Conservation (phyloP, 768 basidiomycete species). For the Tricholomella constricta region DNA sequence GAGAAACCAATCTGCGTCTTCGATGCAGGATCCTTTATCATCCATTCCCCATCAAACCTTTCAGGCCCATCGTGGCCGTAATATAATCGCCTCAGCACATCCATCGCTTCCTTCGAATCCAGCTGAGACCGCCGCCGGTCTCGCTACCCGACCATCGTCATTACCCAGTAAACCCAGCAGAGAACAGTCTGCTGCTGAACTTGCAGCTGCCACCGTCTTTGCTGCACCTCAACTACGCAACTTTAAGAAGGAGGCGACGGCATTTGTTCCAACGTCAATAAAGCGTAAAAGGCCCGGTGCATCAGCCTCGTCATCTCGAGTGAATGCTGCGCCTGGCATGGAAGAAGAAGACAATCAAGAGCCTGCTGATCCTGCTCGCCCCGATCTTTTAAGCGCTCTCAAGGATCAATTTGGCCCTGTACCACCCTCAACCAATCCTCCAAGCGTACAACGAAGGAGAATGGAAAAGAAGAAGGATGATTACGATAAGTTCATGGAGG, state of each 20-base stretch:
- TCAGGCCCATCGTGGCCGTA: conserved; percentile 66
- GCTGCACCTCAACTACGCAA: conserved; percentile 90
- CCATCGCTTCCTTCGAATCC: conserved; percentile 49
- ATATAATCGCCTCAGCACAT: conserved; percentile 33
- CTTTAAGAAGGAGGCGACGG: conserved; percentile 91
- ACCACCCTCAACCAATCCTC: conserved; percentile 22
- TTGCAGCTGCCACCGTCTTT: conserved; percentile 68
- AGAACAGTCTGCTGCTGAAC: conserved; percentile 30
- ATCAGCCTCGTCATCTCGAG: conserved; percentile 36
- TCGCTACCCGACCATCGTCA: conserved; percentile 27
- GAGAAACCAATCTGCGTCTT: conserved; percentile 48
- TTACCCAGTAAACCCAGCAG: conserved; percentile 37
- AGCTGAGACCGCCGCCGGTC: conserved; percentile 18
- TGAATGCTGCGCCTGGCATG: conserved; percentile 69
- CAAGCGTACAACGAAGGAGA: conserved; percentile 24
- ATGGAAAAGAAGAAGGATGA: conserved; percentile 57
- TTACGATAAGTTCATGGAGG: conserved; percentile 76
- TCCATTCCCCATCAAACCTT: conserved; percentile 77
- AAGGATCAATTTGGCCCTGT: conserved; percentile 59
- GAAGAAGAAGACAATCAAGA: conserved; percentile 32
- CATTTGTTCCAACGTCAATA: conserved; percentile 83
- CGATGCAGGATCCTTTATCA: conserved; percentile 76
- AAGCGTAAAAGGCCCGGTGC: conserved; percentile 67
- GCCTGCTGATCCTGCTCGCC: conserved; percentile 44
- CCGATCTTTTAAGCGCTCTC: conserved; percentile 66